Conservation (phyloP, 805 yeast species). For the Starmerella riodocensis region DNA sequence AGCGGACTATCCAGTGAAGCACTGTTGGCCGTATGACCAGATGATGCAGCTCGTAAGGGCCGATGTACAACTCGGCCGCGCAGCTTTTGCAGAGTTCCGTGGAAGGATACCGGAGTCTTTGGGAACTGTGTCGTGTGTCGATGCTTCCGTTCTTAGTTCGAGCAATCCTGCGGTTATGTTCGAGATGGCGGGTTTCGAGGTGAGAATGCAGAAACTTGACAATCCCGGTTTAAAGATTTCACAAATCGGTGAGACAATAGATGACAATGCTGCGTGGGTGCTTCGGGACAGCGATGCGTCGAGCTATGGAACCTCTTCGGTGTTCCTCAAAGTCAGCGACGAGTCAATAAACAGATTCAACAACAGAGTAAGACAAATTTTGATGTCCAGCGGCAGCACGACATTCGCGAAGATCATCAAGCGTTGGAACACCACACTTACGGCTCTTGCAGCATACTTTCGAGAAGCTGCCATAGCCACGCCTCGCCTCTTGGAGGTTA, state of each 20-base stretch:
- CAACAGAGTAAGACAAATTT: conserved; percentile 71
- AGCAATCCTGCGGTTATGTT: conserved; percentile 83
- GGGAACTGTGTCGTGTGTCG: conserved; percentile 64
- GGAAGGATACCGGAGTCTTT: conserved; percentile 68
- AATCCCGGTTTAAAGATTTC: too few relatives aligned
- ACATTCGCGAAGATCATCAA: conserved; percentile 89
- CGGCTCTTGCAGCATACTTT: conserved; percentile 75
- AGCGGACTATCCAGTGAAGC: conserved; percentile 6
- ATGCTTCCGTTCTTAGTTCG: conserved; percentile 76
- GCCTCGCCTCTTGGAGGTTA: conserved; percentile 55
- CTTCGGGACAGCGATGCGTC: conserved; percentile 52
- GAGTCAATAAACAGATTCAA: conserved; percentile 70
- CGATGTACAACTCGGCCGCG: conserved; percentile 86
- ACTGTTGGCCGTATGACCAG: conserved; percentile 89
- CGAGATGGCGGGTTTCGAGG: conserved; percentile 91
- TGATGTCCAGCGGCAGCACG: conserved; percentile 92
- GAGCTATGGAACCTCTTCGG: conserved; percentile 79
- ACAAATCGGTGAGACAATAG: too few relatives aligned
- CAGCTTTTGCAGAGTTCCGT: conserved; percentile 79
- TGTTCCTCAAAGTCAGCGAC: conserved; percentile 68
- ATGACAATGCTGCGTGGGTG: conserved; percentile 81
- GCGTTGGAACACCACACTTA: conserved; percentile 88
- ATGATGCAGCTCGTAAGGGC: conserved; percentile 83
- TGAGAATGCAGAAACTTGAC: conserved; percentile 42
- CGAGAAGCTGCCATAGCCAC: conserved; percentile 89